Conservation (phyloP, 2,329 filamentous ascomycete genomes). For the Aureobasidium pullulans region DNA sequence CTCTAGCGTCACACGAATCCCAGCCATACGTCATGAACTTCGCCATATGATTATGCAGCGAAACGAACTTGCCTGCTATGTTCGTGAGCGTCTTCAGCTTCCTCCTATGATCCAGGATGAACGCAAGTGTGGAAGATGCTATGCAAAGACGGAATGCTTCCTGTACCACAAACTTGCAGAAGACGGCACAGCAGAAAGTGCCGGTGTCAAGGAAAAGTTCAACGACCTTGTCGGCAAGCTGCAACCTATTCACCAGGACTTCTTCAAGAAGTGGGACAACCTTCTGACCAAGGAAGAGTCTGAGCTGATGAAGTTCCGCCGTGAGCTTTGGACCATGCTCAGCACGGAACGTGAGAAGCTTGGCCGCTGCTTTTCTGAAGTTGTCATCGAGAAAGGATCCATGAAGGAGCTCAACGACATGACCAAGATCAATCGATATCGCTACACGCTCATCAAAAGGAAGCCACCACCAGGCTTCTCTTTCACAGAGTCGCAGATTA, state of each 20-base stretch:
- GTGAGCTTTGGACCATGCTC: conserved; percentile 94
- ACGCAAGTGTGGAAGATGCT: conserved; percentile 77
- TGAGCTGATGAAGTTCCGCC: conserved; percentile 75
- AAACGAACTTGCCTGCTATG: conserved; percentile 78
- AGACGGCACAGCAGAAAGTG: conserved; percentile 70
- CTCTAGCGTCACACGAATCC: conserved; percentile 77
- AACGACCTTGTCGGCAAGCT: conserved; percentile 58
- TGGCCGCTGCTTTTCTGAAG: conserved; percentile 81
- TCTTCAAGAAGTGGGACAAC: conserved; percentile 92
- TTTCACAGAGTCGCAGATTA: conserved; percentile 85
- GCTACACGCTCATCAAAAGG: conserved; percentile 76
- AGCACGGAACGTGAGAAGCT: conserved; percentile 81
- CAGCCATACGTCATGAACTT: conserved; percentile 77
- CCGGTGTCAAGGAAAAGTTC: conserved; percentile 75
- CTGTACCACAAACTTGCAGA: conserved; percentile 89
- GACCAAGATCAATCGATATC: conserved; percentile 79
- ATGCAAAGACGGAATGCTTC: conserved; percentile 85
- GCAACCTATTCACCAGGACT: conserved; percentile 56
- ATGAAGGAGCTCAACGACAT: conserved; percentile 57
- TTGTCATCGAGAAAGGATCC: conserved; percentile 74
- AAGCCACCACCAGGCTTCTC: conserved; percentile 56
- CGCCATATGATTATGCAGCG: conserved; percentile 95
- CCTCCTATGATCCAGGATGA: conserved; percentile 80
- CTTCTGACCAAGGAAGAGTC: conserved; percentile 91
- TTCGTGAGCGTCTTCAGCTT: conserved; percentile 73